Evolutionary conservation across 2,329 filamentous ascomycete species (phyloP).

Genomic region (Lecanosticta acicola): DNA sequence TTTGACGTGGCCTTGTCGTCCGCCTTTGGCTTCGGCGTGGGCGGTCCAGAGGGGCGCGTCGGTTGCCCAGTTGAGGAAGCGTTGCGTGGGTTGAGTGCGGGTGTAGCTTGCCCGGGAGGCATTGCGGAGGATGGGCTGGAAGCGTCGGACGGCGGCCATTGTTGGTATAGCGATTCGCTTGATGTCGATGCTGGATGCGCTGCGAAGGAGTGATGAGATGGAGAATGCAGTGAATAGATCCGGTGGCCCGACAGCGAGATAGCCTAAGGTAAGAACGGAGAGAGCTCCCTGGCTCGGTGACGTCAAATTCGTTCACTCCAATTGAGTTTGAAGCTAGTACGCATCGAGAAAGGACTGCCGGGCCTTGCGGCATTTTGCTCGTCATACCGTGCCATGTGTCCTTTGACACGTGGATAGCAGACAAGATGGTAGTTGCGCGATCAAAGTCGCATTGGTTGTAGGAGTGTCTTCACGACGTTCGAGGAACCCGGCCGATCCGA

Average conservation of each 20-base stretch:
- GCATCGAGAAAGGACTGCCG: too few species aligned
- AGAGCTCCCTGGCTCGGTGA: conserved; percentile 3
- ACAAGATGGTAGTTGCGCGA: background rate
- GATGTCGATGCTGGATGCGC: background rate
- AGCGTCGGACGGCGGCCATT: conserved; percentile 5
- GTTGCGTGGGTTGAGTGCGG: conserved; percentile 2
- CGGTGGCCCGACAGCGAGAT: background rate
- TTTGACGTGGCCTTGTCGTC: conserved; percentile 13
- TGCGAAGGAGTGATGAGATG: background rate
- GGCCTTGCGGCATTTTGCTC: too few species aligned
- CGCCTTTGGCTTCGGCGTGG: conserved; percentile 15
- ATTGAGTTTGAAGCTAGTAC: background rate
- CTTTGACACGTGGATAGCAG: too few species aligned
- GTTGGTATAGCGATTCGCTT: background rate
- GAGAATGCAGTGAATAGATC: background rate
- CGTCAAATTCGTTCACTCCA: background rate
- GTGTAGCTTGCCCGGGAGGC: conserved; percentile 4
- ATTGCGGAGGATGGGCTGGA: conserved; percentile 12
- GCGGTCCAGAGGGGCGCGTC: conserved; percentile 14
- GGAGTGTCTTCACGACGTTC: background rate
- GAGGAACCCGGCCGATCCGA: background rate
- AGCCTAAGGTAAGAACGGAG: too few species aligned
- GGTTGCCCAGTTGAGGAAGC: conserved; percentile 16
- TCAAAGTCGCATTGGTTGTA: background rate
- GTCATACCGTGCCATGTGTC: background rate